Base-by-base conservation (phyloP, 208 protist genomes). In the Polymyxa betae region DNA sequence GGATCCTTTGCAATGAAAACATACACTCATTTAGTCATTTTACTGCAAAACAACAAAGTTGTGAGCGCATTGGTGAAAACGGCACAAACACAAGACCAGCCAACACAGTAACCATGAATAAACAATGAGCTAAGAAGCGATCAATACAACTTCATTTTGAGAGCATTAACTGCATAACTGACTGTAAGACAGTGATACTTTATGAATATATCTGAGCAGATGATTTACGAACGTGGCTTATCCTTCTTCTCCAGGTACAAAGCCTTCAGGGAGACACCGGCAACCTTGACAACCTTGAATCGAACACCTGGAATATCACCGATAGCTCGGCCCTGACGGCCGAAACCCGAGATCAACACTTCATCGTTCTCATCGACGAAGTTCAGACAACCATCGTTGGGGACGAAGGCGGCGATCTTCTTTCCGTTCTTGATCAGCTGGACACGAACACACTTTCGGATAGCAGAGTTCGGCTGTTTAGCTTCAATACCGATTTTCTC, bases 371-470 rank as follows among this genome's bases (percentile, higher is more conserved):
- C 89, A 64, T 90, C 89, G 44, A 90, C 49, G 49, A 77, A 90
- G 89, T 90, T 90, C 60, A 90, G 68, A 68, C 89, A 90, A 98
- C 99, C 99, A 95, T 99, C 99, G 87, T 96, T 95, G 91, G 99
- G 99, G 68, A 99, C 98, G 96, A 99, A 99, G 90, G 98, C 98
- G 89, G 98, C 97, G 94, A 99, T 98, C 94, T 98, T 99, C 97
- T 99, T 99, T 93, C 98, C 97, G 97, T 99, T 99, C 97, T 99
- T 99, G 95, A 99, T 99, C 66, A 99, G 97, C 96, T 99, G 98
- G 90, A 99, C 98, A 95, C 98, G 97, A 77, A 99, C 98, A 95
- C 98, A 99, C 96, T 99, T 99, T 96, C 99, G 98, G 94, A 99
- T 98, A 89, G 98, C 99, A 93, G 98, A 99, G 98, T 99, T 99